Evolutionary conservation across 371 early-diverging fungal species (phyloP).

Genomic region (Parasitella parasitica): DNA sequence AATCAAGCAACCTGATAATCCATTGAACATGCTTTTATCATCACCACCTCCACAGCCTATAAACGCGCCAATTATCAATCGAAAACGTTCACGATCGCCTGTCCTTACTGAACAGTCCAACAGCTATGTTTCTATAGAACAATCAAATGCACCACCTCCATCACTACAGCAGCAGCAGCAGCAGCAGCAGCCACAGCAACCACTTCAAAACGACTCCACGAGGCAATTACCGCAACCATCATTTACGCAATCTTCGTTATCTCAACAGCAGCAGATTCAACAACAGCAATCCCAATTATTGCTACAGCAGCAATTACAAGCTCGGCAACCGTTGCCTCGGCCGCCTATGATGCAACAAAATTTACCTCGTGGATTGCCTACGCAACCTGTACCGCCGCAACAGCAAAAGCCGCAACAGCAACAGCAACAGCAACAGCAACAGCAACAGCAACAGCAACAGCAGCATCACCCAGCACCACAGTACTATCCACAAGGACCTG

Average conservation of each 20-base stretch:
- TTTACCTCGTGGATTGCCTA: neutral
- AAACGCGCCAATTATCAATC: neutral
- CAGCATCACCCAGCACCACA: neutral
- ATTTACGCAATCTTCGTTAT: neutral
- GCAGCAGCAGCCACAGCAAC: neutral
- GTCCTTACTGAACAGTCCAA: neutral
- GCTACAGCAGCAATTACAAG: neutral
- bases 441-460: neutral
- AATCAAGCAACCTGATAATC: neutral
- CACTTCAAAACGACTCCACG: neutral
- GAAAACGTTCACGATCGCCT: neutral
- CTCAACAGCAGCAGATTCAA: neutral
- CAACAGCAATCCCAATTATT: neutral
- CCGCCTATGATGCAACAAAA: neutral
- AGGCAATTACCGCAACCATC: neutral
- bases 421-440: neutral
- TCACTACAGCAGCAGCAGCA: neutral
- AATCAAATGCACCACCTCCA: neutral
- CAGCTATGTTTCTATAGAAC: neutral
- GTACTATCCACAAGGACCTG: neutral
- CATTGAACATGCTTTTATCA: constrained; percentile 11
- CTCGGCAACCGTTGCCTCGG: neutral
- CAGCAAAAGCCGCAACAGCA: neutral
- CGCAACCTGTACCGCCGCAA: neutral
- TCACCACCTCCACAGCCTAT: constrained; percentile 16